Conservation (phyloP, 106 monocot species). For the Allium fistulosum region DNA sequence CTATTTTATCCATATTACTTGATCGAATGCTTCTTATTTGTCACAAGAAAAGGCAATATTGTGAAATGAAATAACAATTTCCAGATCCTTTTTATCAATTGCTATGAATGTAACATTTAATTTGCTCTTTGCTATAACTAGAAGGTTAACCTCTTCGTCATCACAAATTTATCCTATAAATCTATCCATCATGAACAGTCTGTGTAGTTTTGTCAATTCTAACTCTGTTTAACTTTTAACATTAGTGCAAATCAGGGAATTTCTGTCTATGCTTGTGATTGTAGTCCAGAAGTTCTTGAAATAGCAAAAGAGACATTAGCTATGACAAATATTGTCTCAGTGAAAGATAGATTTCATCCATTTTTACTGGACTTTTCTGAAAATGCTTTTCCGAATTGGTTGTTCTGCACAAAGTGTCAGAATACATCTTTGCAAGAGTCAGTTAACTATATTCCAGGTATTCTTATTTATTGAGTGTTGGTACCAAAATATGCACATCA, state of each 20-base stretch:
- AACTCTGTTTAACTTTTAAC: neutral
- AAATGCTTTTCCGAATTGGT: constrained; percentile 69
- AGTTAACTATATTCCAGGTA: constrained; percentile 22
- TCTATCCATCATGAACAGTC: neutral
- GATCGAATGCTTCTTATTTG: no score
- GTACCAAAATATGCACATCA: neutral
- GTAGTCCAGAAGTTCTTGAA: constrained; percentile 74
- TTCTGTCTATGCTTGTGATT: constrained; percentile 82
- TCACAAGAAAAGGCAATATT: no score
- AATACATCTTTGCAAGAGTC: constrained; percentile 10
- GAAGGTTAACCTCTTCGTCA: no score
- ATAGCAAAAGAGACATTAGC: constrained; percentile 52
- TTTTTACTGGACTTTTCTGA: constrained; percentile 62
- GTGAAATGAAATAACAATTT: no score
- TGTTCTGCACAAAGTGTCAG: constrained; percentile 64
- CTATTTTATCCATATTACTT: no score
- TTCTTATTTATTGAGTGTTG: neutral
- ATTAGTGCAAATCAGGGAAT: constrained; percentile 51
- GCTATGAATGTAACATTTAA: no score
- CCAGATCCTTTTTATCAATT: no score
- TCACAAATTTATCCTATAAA: no score
- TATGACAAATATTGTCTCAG: constrained; percentile 13
- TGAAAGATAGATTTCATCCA: constrained; percentile 44
- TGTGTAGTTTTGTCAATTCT: neutral
- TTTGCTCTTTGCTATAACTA: no score